A percentile compares a stretch with the other conserved stretches of the same genome.
Conservation (phyloP, 2,329 filamentous ascomycete species). For the Pseudocercospora ulei region DNA sequence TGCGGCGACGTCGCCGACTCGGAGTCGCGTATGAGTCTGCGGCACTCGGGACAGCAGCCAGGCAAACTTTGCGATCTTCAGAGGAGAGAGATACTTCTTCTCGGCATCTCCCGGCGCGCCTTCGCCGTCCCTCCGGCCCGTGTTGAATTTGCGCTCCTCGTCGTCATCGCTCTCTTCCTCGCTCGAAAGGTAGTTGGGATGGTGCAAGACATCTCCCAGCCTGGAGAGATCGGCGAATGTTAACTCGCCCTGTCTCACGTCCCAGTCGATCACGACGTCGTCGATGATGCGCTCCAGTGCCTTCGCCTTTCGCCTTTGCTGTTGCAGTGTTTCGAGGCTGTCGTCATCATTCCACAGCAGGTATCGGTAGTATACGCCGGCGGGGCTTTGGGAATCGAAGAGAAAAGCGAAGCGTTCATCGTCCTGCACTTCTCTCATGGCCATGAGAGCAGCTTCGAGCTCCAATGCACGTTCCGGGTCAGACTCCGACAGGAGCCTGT, state of each 20-base stretch:
- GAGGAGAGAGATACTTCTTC: constrained; percentile 62
- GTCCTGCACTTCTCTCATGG: constrained; percentile 65
- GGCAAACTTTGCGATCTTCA: constrained; percentile 73
- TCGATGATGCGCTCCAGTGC: constrained; percentile 47
- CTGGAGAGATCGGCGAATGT: constrained; percentile 52
- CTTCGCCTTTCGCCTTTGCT: constrained; percentile 35
- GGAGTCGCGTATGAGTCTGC: constrained; percentile 59
- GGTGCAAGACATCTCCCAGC: constrained; percentile 69
- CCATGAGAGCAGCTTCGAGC: constrained; percentile 89
- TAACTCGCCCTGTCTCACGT: constrained; percentile 60
- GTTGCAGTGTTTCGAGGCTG: constrained; percentile 40
- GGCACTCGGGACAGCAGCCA: constrained; percentile 78
- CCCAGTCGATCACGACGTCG: constrained; percentile 68
- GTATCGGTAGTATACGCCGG: constrained; percentile 87
- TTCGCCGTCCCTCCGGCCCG: constrained; percentile 36
- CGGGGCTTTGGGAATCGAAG: constrained; percentile 71
- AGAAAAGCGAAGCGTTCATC: constrained; percentile 92
- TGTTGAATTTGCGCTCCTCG: constrained; percentile 40
- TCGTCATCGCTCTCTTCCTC: constrained; percentile 67
- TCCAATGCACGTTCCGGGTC: constrained; percentile 52
- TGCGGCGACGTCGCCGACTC: constrained; percentile 76
- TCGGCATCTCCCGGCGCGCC: constrained; percentile 26
- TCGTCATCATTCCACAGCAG: constrained; percentile 56
- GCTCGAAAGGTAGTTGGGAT: constrained; percentile 75
- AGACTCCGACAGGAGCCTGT: constrained; percentile 60